Conservation (phyloP, 306 rosid species). For the Erythrophleum fordii region DNA sequence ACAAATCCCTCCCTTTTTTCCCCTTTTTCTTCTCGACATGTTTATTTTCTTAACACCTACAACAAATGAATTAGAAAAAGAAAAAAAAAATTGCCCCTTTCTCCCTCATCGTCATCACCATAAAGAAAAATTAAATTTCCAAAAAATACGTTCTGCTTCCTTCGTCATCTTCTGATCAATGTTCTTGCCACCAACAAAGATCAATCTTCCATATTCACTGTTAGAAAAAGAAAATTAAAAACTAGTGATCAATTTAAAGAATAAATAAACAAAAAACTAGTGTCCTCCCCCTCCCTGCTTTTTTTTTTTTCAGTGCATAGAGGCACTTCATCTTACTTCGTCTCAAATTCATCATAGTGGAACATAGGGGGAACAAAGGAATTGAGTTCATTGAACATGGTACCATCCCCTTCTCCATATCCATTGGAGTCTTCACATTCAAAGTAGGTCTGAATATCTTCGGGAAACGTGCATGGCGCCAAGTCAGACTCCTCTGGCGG, state of each 20-base stretch:
- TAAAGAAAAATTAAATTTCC: background rate
- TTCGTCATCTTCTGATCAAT: background rate
- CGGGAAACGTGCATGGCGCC: constrained; percentile 58
- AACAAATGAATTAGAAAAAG: constrained; percentile 1
- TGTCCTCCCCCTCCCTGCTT: background rate
- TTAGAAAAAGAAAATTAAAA: background rate
- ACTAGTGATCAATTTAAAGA: constrained; percentile 21
- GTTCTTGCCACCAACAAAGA: background rate
- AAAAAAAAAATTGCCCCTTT: constrained; percentile 6
- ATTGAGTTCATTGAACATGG: constrained; percentile 63
- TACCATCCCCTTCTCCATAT: constrained; percentile 56
- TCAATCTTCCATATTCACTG: constrained; percentile 31
- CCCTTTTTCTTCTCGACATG: background rate
- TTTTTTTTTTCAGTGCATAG: background rate
- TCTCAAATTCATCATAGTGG: constrained; percentile 52
- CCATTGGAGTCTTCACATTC: constrained; percentile 60
- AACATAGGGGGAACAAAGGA: constrained; percentile 61
- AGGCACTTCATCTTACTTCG: constrained; percentile 27
- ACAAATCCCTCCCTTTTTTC: background rate
- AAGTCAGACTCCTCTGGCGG: constrained; percentile 34
- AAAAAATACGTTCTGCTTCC: background rate
- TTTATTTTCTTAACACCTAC: background rate
- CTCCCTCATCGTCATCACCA: background rate
- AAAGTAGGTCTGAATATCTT: constrained; percentile 84
- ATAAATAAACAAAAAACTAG: background rate